phyloP scores from a whole-genome alignment of 2,329 filamentous ascomycete species.

The Aspergillus pseudoviridinutans region DNA sequence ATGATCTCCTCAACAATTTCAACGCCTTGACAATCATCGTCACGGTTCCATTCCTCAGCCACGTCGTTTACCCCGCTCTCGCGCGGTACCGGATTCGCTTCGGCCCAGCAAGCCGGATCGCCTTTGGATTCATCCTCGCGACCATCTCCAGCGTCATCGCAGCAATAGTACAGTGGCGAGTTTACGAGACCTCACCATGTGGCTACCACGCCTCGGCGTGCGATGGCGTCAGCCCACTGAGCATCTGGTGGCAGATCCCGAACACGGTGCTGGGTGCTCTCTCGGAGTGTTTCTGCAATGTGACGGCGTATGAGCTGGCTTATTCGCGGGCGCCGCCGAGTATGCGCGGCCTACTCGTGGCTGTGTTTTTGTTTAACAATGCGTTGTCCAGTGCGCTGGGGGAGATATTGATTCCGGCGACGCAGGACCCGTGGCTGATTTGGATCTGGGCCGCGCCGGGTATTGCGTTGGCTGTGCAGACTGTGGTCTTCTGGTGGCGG shows the following conservation, averaged over 20 bases:
- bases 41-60: constrained; percentile 46
- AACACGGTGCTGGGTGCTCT: constrained; percentile 35
- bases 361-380: constrained; percentile 40
- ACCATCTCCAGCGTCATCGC: constrained; percentile 39
- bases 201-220: constrained; percentile 40
- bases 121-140: constrained; percentile 50
- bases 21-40: constrained; percentile 49
- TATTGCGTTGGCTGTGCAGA: constrained; percentile 47
- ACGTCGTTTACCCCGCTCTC: constrained; percentile 47
- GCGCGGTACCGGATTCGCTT: constrained; percentile 42
- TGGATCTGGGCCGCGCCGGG: constrained; percentile 49
- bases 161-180: constrained; percentile 41
- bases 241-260: constrained; percentile 43
- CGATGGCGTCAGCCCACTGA: constrained; percentile 36
- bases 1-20: constrained; percentile 50
- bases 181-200: constrained; percentile 47
- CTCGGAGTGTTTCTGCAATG: constrained; percentile 41
- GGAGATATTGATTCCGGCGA: constrained; percentile 42
- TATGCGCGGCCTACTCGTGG: constrained; percentile 42
- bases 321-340: constrained; percentile 41
- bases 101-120: constrained; percentile 49
- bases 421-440: constrained; percentile 46
- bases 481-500: constrained; percentile 46
- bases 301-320: constrained; percentile 45
- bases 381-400: constrained; percentile 39